Conservation (phyloP, 441 rosid species). For the Aquilaria agallochum region DNA sequence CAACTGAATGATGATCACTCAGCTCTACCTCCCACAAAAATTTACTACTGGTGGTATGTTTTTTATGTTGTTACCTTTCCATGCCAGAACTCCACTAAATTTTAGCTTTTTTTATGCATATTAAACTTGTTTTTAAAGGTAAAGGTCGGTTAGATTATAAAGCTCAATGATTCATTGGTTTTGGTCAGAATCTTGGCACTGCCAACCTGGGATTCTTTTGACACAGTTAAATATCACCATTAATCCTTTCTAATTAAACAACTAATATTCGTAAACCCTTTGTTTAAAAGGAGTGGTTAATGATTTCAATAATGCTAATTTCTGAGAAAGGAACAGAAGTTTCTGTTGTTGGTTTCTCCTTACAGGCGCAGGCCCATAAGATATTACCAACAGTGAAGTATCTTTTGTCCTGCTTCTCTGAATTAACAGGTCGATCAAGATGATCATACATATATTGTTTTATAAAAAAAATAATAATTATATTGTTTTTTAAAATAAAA, state of each 20-base stretch:
- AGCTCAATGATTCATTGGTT: slow-evolving; percentile 37
- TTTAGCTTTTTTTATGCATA: slow-evolving; percentile 8
- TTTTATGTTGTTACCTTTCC: slow-evolving; percentile 29
- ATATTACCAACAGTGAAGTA: neutral
- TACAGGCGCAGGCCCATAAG: slow-evolving; percentile 8
- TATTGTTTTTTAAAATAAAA: too few species aligned
- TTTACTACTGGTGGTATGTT: neutral
- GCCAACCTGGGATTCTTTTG: slow-evolving; percentile 64
- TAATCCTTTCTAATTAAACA: neutral
- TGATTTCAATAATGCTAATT: too few species aligned
- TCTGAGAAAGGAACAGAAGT: slow-evolving; percentile 19
- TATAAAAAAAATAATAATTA: too few species aligned
- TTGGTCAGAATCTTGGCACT: slow-evolving; percentile 57
- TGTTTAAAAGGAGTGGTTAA: slow-evolving; percentile 25
- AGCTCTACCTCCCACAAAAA: neutral
- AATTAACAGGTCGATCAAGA: neutral
- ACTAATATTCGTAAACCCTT: neutral
- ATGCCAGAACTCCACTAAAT: slow-evolving; percentile 44
- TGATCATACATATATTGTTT: neutral
- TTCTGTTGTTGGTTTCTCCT: slow-evolving; percentile 27
- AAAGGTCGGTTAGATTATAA: slow-evolving; percentile 23
- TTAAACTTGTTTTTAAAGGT: neutral
- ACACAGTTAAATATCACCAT: slow-evolving; percentile 12
- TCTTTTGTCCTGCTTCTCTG: neutral
- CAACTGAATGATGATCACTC: too few species aligned